phyloP scores from a whole-genome alignment of 108 stramenopile genomes.

The Nitzschia palea region DNA sequence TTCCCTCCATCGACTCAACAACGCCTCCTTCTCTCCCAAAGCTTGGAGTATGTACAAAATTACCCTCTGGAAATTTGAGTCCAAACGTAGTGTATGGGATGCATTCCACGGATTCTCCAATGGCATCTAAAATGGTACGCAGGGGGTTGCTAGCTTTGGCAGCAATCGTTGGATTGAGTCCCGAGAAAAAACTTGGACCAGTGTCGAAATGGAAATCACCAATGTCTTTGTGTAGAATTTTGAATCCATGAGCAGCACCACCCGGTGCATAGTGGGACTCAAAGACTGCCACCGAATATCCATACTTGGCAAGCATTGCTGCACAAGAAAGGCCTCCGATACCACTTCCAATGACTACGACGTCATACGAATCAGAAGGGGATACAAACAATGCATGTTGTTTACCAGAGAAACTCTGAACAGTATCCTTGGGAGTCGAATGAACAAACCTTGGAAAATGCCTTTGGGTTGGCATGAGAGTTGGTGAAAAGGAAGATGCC shows the following conservation, averaged over 20 bases:
- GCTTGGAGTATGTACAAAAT: constrained; percentile 55
- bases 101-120: constrained; percentile 65
- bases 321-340: constrained; percentile 86
- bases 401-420: too few relatives aligned
- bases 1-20: constrained; percentile 42
- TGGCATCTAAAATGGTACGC: constrained; percentile 59
- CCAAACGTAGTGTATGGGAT: constrained; percentile 63
- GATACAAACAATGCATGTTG: too few relatives aligned
- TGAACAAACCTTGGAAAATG: too few relatives aligned
- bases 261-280: constrained; percentile 84
- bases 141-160: constrained; percentile 67
- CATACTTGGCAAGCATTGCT: constrained; percentile 73
- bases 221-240: constrained; percentile 24
- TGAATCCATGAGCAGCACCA: constrained; percentile 83
- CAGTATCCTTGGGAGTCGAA: too few relatives aligned
- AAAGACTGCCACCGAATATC: constrained; percentile 72
- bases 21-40: constrained; percentile 47
- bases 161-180: constrained; percentile 59
- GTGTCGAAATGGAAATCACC: constrained; percentile 84
- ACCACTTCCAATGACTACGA: constrained; percentile 74
- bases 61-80: constrained; percentile 66
- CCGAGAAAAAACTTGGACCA: constrained; percentile 88
- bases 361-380: constrained; percentile 50
- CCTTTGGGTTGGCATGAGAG: too few relatives aligned
- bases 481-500: too few relatives aligned